phyloP scores from a whole-genome alignment of 768 basidiomycete genomes.

The Mycena pura region DNA sequence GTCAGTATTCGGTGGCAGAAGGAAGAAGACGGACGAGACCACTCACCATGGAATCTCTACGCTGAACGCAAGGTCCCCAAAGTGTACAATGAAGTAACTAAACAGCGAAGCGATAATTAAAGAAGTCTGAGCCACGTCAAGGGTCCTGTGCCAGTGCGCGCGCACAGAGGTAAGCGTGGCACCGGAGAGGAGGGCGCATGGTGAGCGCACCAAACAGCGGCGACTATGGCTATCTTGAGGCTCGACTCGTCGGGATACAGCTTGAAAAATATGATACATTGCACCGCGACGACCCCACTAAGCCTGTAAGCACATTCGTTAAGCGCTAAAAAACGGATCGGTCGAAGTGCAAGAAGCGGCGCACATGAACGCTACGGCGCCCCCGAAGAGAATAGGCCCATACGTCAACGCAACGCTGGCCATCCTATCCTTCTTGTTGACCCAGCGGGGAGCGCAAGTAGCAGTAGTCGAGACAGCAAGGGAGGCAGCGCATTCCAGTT shows the following conservation, averaged over 20 bases:
- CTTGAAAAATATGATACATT: conserved; percentile 36
- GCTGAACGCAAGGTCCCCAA: conserved; percentile 15
- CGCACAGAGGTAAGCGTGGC: neutral
- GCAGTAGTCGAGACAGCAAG: neutral
- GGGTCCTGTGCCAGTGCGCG: conserved; percentile 12
- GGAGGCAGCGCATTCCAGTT: neutral
- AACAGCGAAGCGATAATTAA: conserved; percentile 30
- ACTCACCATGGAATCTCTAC: conserved; percentile 32
- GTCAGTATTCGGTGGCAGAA: neutral
- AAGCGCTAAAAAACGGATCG: neutral
- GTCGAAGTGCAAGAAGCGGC: neutral
- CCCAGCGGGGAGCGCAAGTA: neutral
- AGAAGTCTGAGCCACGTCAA: conserved; percentile 29
- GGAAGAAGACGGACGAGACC: neutral
- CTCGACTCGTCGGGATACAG: conserved; percentile 29
- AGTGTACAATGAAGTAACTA: conserved; percentile 31
- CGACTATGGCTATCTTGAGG: conserved; percentile 21
- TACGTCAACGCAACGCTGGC: conserved; percentile 13
- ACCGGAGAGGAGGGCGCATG: neutral
- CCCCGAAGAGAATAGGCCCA: conserved; percentile 32
- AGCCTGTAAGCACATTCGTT: conserved; percentile 20
- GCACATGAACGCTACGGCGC: conserved; percentile 31
- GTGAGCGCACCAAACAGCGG: conserved; percentile 22
- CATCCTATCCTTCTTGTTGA: no score
- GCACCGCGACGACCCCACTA: conserved; percentile 31